These are phyloP conservation scores for Trichosporon ovoides DNA, from an alignment of 1,284 basidiomycete species.

Conservation along the genomic window DNA sequence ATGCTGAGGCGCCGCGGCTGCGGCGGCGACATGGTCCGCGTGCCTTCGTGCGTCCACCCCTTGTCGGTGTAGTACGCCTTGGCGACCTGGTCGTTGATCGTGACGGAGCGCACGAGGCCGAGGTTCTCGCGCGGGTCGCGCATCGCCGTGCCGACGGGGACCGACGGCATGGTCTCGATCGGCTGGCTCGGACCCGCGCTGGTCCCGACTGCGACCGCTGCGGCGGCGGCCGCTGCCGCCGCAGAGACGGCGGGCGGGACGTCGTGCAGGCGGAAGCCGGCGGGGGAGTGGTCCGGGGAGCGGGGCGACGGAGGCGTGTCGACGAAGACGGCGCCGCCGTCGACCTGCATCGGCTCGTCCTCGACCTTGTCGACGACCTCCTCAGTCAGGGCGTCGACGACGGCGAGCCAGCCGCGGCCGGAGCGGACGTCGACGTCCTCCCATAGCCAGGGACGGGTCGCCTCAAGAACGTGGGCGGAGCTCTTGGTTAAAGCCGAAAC, in stretches of 20 bases:
- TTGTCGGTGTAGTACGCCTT: slow-evolving; percentile 9
- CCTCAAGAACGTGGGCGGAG: slow-evolving; percentile 32
- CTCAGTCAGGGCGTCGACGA: slow-evolving; percentile 47
- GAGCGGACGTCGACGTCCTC: slow-evolving; percentile 44
- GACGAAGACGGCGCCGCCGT: neutral
- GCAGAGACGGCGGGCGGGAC: neutral
- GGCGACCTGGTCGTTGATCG: slow-evolving; percentile 13
- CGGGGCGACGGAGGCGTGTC: neutral
- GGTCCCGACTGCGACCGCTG: neutral
- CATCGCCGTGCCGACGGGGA: slow-evolving; percentile 1
- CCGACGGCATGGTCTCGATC: neutral
- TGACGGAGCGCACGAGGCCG: slow-evolving; percentile 7
- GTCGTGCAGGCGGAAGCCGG: neutral
- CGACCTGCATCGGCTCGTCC: slow-evolving; percentile 7
- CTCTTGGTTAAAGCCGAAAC: slow-evolving; percentile 27
- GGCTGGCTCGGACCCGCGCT: neutral
- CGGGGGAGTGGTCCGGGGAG: neutral
- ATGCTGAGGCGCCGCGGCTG: slow-evolving; percentile 29
- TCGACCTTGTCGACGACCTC: slow-evolving; percentile 31
- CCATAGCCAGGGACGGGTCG: slow-evolving; percentile 46
- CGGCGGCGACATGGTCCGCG: slow-evolving; percentile 17
- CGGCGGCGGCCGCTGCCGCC: neutral
- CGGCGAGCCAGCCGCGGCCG: slow-evolving; percentile 47
- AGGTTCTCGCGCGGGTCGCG: neutral
- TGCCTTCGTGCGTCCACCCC: slow-evolving; percentile 1